Conservation (phyloP, 345 rosid species). For the Euphorbia tirucalli region DNA sequence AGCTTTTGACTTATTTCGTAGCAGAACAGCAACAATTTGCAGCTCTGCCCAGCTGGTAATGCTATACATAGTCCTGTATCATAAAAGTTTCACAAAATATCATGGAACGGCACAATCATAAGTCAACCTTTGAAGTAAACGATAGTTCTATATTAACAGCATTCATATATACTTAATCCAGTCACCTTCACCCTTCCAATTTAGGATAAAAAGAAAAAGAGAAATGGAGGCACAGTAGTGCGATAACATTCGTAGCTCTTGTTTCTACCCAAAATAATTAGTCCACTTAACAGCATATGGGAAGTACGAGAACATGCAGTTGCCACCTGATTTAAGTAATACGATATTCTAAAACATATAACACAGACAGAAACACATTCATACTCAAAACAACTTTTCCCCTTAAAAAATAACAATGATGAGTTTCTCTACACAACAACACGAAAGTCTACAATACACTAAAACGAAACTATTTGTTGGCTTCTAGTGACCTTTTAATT, state of each 20-base stretch:
- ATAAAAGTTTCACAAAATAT: background rate
- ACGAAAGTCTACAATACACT: background rate
- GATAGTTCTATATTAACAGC: background rate
- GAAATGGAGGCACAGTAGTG: background rate
- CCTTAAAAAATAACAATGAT: background rate
- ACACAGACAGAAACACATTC: background rate
- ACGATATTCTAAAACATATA: background rate
- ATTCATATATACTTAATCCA: background rate
- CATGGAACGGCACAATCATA: background rate
- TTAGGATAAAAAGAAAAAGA: background rate
- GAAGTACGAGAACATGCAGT: no score
- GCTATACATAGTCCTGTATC: background rate
- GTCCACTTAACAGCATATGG: background rate
- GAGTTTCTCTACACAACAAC: background rate
- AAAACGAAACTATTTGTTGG: background rate
- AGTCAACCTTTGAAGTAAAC: background rate
- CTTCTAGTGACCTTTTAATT: background rate
- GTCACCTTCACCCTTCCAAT: background rate
- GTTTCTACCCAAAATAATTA: background rate
- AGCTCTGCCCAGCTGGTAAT: background rate
- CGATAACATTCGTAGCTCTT: background rate
- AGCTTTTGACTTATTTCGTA: background rate
- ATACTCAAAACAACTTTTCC: background rate
- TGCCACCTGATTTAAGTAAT: background rate
- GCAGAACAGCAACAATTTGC: constrained; percentile 2